phyloP scores from a whole-genome alignment of 2,329 filamentous ascomycete genomes.

The Fusarium nematophilum region DNA sequence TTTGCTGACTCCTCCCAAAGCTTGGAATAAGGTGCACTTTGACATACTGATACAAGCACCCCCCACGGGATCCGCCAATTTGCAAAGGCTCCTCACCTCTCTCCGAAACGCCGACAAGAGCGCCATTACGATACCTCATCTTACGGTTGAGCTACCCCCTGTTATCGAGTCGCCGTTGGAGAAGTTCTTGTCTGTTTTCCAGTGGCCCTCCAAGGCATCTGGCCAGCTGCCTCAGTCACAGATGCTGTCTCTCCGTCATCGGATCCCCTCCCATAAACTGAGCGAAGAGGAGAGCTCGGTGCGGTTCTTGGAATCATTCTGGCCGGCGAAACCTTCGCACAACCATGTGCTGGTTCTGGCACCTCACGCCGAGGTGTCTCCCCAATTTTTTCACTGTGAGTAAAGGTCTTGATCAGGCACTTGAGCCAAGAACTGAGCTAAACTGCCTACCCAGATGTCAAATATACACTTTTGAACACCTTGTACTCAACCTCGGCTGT shows the following conservation, averaged over 20 bases:
- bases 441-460: conserved; percentile 66
- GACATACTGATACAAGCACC: conserved; percentile 88
- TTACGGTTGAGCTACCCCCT: conserved; percentile 86
- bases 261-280: conserved; percentile 70
- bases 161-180: conserved; percentile 74
- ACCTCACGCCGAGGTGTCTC: conserved; percentile 81
- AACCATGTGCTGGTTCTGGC: conserved; percentile 89
- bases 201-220: conserved; percentile 69
- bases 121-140: conserved; percentile 73
- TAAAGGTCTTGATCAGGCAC: neutral
- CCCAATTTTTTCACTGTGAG: conserved; percentile 83
- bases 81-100: conserved; percentile 82
- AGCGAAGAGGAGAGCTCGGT: conserved; percentile 77
- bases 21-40: conserved; percentile 81
- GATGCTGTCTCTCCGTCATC: conserved; percentile 77
- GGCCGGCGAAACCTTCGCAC: conserved; percentile 71
- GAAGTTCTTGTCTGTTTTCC: conserved; percentile 70
- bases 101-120: conserved; percentile 81
- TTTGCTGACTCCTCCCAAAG: conserved; percentile 52
- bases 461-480: conserved; percentile 81
- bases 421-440: conserved; percentile 13
- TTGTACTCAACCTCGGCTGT: conserved; percentile 70
- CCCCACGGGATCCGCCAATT: conserved; percentile 74
- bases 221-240: conserved; percentile 56
- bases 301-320: conserved; percentile 88